Evolutionary conservation across 805 yeast genomes (phyloP).

Genomic region (Hermanozyma aechmeae): DNA sequence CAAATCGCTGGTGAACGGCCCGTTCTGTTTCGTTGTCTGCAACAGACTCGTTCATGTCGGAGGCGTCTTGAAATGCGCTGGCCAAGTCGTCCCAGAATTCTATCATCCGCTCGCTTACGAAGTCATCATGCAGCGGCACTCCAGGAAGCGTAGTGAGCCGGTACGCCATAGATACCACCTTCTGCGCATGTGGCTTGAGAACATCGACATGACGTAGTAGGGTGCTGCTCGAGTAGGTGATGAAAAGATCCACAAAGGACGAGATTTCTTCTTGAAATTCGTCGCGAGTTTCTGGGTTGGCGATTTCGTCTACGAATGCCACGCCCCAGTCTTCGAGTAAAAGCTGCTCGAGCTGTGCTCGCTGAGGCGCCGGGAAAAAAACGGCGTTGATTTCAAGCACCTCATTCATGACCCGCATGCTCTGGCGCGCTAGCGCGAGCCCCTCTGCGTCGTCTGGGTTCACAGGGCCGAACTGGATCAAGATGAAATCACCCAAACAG

Average conservation of each 20-base stretch:
- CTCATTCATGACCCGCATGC: conserved; percentile 26
- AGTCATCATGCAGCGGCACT: conserved; percentile 50
- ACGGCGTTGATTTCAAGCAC: conserved; percentile 37
- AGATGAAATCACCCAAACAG: conserved; percentile 9
- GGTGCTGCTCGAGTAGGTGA: too few species aligned
- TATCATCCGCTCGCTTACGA: conserved; percentile 39
- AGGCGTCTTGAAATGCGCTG: conserved; percentile 32
- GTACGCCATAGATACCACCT: conserved; percentile 39
- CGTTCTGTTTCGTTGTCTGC: conserved; percentile 9
- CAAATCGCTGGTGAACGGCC: conserved; percentile 10
- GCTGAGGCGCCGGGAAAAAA: too few species aligned
- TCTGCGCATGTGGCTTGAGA: conserved; percentile 21
- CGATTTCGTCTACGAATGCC: conserved; percentile 23
- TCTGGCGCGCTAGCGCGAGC: conserved; percentile 16
- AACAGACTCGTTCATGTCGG: conserved; percentile 9
- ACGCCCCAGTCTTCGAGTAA: conserved; percentile 39
- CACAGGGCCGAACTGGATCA: conserved; percentile 5
- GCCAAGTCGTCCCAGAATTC: conserved; percentile 65
- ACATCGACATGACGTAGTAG: too few species aligned
- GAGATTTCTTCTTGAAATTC: conserved; percentile 24
- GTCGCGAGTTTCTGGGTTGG: conserved; percentile 18
- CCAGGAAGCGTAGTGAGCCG: conserved; percentile 50
- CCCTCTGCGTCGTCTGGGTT: conserved; percentile 1
- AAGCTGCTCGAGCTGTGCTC: too few species aligned
- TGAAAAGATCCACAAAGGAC: conserved; percentile 35